Conservation (phyloP, 257 asterid genomes). For the Solanum paucissectum region DNA sequence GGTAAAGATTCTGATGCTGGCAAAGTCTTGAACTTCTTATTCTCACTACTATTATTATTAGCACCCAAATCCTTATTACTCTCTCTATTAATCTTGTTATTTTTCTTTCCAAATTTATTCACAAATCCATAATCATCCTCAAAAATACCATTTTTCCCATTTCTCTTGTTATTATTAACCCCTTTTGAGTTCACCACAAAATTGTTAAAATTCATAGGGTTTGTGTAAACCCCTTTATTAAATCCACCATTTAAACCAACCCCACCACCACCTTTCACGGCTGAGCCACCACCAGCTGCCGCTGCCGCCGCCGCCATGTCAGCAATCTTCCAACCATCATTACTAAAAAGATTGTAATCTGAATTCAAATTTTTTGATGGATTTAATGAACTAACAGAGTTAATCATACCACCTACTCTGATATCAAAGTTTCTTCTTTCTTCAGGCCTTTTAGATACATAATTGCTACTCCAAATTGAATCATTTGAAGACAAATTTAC, state of each 20-base stretch:
- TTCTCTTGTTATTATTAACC: constrained; percentile 13
- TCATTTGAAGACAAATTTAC: constrained; percentile 70
- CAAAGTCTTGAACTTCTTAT: constrained; percentile 82
- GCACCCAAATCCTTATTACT: constrained; percentile 23
- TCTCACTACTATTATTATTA: constrained; percentile 38
- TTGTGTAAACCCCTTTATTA: constrained; percentile 62
- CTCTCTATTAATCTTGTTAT: constrained; percentile 20
- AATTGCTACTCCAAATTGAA: constrained; percentile 79
- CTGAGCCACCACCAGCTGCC: neutral
- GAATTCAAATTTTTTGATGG: constrained; percentile 10
- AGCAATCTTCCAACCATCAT: constrained; percentile 45
- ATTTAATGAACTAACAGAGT: neutral
- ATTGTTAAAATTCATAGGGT: constrained; percentile 30
- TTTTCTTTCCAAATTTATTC: constrained; percentile 53
- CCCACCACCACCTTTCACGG: constrained; percentile 19
- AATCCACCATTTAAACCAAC: constrained; percentile 79
- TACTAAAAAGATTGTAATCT: constrained; percentile 21
- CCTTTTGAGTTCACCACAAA: constrained; percentile 17
- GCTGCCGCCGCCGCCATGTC: constrained; percentile 13
- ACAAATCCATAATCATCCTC: constrained; percentile 28
- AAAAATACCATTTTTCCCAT: constrained; percentile 16
- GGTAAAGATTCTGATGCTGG: constrained; percentile 91
- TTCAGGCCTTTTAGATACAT: constrained; percentile 44
- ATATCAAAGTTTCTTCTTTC: constrained; percentile 79
- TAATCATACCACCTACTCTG: constrained; percentile 43